These are phyloP conservation scores for Candida chauliodis DNA, from an alignment of 805 yeast species.

Conservation along the genomic window DNA sequence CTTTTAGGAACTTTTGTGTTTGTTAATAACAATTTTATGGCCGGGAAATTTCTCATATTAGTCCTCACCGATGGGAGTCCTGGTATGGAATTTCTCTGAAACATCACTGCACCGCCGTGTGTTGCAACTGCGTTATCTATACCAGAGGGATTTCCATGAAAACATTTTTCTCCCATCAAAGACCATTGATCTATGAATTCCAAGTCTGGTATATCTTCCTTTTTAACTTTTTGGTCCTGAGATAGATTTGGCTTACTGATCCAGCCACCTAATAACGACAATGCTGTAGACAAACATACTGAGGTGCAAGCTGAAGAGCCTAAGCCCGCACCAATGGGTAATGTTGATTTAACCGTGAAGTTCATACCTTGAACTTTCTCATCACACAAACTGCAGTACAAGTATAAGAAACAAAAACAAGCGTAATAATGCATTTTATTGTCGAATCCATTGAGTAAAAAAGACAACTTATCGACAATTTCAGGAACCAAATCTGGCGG, in stretches of 20 bases:
- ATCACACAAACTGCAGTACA: slow-evolving; percentile 58
- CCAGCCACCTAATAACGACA: slow-evolving; percentile 59
- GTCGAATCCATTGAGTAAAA: slow-evolving; percentile 41
- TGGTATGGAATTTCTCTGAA: slow-evolving; percentile 59
- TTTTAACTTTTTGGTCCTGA: slow-evolving; percentile 26
- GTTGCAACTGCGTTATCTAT: slow-evolving; percentile 96
- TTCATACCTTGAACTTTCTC: slow-evolving; percentile 46
- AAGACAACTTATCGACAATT: slow-evolving; percentile 47
- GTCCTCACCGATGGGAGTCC: slow-evolving; percentile 57
- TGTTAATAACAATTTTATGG: slow-evolving; percentile 68
- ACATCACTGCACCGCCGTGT: slow-evolving; percentile 92
- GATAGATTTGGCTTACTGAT: slow-evolving; percentile 36
- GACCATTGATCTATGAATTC: slow-evolving; percentile 82
- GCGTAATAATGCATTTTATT: slow-evolving; percentile 69
- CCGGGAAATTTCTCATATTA: slow-evolving; percentile 70
- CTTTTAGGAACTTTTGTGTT: slow-evolving; percentile 86
- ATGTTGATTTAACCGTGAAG: slow-evolving; percentile 71
- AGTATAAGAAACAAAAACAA: slow-evolving; percentile 78
- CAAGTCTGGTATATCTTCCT: slow-evolving; percentile 40
- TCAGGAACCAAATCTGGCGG: slow-evolving; percentile 60
- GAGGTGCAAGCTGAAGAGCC: slow-evolving; percentile 92
- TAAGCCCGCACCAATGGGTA: slow-evolving; percentile 95
- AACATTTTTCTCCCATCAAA: slow-evolving; percentile 88
- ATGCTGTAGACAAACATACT: slow-evolving; percentile 77
- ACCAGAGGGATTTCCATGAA: slow-evolving; percentile 96